These are phyloP conservation scores for Magnaporthales sp. DNA, from an alignment of 2,329 filamentous ascomycete genomes.

Conservation along the genomic window DNA sequence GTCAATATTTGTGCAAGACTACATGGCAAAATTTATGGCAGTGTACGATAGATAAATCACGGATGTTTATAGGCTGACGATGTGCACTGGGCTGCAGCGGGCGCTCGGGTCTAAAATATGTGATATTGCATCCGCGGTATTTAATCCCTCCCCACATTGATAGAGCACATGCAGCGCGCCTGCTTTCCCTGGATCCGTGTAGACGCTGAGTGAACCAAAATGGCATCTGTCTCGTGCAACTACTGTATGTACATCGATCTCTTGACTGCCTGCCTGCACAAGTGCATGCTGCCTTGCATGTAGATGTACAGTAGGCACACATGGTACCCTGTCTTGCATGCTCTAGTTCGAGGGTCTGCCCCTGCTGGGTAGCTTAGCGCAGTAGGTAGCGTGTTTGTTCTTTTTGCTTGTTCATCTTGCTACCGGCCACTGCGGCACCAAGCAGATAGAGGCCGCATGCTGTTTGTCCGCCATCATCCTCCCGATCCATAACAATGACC, in stretches of 20 bases:
- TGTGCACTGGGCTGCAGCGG: too few species aligned
- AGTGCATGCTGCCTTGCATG: too few species aligned
- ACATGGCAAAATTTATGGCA: background rate
- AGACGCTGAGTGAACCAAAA: background rate
- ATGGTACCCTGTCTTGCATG: background rate
- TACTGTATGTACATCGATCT: background rate
- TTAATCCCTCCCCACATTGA: background rate
- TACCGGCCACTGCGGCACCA: background rate
- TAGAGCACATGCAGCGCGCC: background rate
- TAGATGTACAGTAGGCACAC: too few species aligned
- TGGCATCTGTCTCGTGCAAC: background rate
- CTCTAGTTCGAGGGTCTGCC: background rate
- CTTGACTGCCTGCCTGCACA: background rate
- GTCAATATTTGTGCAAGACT: background rate
- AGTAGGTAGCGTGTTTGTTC: too few species aligned
- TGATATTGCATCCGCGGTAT: background rate
- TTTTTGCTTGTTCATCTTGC: background rate
- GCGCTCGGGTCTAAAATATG: background rate
- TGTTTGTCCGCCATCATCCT: conserved; percentile 1
- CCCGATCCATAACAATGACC: background rate
- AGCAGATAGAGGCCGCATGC: background rate
- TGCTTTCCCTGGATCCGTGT: background rate
- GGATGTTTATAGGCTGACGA: too few species aligned
- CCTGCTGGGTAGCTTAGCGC: background rate
- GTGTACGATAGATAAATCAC: too few species aligned